Percentiles rank a stretch among this genome's conserved stretches.
Evolutionary conservation across 306 rosid genomes (phyloP).

Genomic region (Corylus avellana): DNA sequence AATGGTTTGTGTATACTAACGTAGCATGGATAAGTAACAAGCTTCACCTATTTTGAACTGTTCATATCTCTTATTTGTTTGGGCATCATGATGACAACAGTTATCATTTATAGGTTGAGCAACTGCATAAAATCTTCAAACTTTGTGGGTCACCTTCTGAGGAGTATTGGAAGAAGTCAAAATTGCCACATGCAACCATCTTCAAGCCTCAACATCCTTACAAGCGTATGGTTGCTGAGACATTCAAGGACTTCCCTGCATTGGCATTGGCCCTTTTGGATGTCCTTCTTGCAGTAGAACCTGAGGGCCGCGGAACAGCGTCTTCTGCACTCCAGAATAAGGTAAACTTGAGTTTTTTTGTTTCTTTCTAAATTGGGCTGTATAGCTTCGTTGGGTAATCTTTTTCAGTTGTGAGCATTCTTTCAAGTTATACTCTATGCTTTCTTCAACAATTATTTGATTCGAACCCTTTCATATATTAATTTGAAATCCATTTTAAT

Average conservation of each 20-base stretch:
- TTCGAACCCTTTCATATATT: neutral
- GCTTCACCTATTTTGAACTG: constrained; percentile 4
- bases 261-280: constrained; percentile 64
- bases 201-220: constrained; percentile 87
- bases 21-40: neutral
- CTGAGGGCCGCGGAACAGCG: constrained; percentile 68
- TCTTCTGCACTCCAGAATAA: constrained; percentile 75
- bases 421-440: neutral
- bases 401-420: neutral
- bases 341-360: constrained; percentile 46
- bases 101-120: constrained; percentile 66
- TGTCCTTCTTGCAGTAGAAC: constrained; percentile 78
- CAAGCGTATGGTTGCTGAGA: constrained; percentile 61
- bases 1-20: neutral
- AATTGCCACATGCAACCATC: constrained; percentile 73
- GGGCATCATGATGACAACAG: constrained; percentile 22
- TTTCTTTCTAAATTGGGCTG: neutral
- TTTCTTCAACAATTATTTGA: neutral
- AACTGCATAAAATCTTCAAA: constrained; percentile 91
- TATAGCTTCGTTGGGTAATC: neutral
- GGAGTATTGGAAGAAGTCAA: constrained; percentile 82
- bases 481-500: neutral
- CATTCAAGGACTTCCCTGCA: constrained; percentile 64
- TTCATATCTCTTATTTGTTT: constrained; percentile 12
- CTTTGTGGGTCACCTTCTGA: constrained; percentile 94